A percentile compares a stretch with the other conserved stretches of the same genome.
phyloP scores from a whole-genome alignment of 2,329 filamentous ascomycete species.

The Colletotrichum kahawae region DNA sequence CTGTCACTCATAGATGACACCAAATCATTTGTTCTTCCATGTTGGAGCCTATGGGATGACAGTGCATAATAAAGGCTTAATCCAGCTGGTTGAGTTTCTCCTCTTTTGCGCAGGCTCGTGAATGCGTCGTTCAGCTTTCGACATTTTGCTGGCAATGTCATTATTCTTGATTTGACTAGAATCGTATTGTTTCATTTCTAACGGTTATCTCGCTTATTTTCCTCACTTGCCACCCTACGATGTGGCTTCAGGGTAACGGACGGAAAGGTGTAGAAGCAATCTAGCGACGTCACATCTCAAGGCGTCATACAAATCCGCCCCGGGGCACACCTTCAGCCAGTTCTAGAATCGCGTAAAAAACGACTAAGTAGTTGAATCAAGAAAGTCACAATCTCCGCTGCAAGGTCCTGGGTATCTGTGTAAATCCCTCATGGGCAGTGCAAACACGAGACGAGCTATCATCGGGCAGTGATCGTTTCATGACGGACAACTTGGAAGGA shows the following conservation, averaged over 20 bases:
- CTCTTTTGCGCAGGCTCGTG: neutral
- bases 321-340: neutral
- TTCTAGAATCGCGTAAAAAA: neutral
- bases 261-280: neutral
- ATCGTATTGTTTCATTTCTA: fast-evolving
- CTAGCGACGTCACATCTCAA: neutral
- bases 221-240: neutral
- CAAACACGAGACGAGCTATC: neutral
- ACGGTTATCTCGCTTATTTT: neutral
- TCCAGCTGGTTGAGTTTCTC: neutral
- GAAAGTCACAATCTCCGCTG: neutral
- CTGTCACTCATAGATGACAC: neutral
- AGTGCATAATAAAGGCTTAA: fast-evolving
- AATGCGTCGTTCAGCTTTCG: neutral
- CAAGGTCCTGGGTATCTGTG: neutral
- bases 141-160: neutral
- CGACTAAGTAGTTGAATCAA: neutral
- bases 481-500: neutral
- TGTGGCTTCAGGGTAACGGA: neutral
- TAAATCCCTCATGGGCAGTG: neutral
- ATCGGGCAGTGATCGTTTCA: neutral
- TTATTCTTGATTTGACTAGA: neutral
- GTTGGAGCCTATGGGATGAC: neutral
- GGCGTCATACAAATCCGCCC: neutral
- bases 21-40: neutral